These are phyloP conservation scores for Astraeus odoratus DNA, from an alignment of 768 basidiomycete genomes.

Conservation along the genomic window DNA sequence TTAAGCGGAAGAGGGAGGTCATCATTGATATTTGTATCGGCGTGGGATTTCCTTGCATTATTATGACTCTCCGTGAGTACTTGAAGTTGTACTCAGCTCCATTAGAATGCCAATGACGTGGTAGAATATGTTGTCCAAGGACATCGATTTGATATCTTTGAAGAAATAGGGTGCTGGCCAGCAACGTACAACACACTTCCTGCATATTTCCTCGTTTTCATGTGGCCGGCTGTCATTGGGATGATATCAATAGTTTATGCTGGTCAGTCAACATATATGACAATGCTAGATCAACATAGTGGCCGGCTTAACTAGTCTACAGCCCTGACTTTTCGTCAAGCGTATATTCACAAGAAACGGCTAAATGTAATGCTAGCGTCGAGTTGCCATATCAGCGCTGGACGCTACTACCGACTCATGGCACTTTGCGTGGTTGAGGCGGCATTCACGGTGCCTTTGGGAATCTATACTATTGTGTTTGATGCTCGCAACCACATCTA, in stretches of 20 bases:
- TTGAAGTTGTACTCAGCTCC: neutral
- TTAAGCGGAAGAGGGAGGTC: constrained; percentile 42
- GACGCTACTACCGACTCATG: constrained; percentile 49
- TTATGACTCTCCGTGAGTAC: constrained; percentile 25
- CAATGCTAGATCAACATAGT: too few species aligned
- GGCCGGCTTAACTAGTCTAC: neutral
- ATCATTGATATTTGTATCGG: constrained; percentile 33
- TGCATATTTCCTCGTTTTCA: constrained; percentile 12
- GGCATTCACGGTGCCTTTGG: constrained; percentile 32
- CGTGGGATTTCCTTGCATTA: constrained; percentile 30
- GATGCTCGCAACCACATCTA: constrained; percentile 12
- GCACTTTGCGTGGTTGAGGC: constrained; percentile 35
- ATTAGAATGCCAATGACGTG: neutral
- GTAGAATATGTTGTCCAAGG: constrained; percentile 22
- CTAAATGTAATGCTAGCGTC: constrained; percentile 2
- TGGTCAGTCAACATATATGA: constrained; percentile 12
- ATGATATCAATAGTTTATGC: constrained; percentile 16
- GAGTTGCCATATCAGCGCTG: constrained; percentile 31
- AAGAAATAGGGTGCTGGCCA: constrained; percentile 23
- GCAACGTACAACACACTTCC: constrained; percentile 5
- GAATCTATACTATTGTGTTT: constrained; percentile 27
- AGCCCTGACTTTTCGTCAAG: constrained; percentile 17
- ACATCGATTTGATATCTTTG: constrained; percentile 18
- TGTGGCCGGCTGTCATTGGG: constrained; percentile 15
- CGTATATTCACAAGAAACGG: constrained; percentile 4